Evolutionary conservation across 306 rosid species (phyloP).

Genomic region (Vigna trinervia): DNA sequence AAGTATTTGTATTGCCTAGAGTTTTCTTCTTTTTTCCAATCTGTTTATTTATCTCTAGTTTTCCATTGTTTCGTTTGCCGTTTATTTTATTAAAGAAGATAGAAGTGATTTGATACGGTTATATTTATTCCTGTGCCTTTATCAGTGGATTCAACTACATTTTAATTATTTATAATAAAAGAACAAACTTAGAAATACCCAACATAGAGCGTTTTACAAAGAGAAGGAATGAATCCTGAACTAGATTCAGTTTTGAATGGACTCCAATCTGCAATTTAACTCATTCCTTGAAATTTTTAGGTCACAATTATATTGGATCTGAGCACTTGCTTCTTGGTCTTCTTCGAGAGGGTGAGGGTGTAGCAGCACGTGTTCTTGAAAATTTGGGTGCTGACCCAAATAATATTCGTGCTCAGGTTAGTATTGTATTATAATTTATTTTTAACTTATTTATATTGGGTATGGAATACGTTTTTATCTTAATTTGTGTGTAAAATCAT

Average conservation of each 20-base stretch:
- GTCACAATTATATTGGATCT: constrained; percentile 95
- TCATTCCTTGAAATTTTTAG: constrained; percentile 49
- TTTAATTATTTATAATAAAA: neutral
- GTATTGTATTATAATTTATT: constrained; percentile 27
- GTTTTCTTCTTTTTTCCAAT: neutral
- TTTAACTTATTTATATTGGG: neutral
- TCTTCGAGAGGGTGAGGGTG: constrained; percentile 98
- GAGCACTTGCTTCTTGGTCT: constrained; percentile 98
- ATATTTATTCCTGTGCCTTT: neutral
- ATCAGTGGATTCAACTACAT: neutral
- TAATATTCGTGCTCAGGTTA: constrained; percentile 91
- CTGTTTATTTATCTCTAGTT: neutral
- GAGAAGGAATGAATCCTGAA: neutral
- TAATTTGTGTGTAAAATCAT: neutral
- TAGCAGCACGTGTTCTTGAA: constrained; percentile 97
- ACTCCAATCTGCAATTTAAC: neutral
- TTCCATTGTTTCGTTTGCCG: neutral
- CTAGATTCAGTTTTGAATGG: neutral
- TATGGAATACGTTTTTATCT: neutral
- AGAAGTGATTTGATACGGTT: constrained; percentile 12
- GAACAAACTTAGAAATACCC: neutral
- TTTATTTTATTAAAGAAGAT: neutral
- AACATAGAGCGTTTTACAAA: neutral
- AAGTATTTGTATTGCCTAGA: neutral
- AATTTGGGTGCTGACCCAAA: constrained; percentile 94